Conservation (phyloP, 2,329 filamentous ascomycete species). For the Tolypocladium paradoxum region DNA sequence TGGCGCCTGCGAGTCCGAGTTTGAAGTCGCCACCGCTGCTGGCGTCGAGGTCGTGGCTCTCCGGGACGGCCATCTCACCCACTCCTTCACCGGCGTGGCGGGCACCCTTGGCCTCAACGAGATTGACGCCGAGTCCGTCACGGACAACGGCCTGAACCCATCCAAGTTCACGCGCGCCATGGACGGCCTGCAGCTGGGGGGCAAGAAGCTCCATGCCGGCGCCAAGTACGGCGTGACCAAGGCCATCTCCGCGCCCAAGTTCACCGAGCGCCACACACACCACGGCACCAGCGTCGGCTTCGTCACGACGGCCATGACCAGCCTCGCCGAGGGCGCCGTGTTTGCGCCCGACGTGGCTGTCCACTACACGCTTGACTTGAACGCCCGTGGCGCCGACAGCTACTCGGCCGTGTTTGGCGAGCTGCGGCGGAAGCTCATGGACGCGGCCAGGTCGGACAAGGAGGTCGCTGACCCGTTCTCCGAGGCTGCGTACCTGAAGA, state of each 20-base stretch:
- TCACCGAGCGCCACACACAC: conserved; percentile 29
- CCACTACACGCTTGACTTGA: conserved; percentile 45
- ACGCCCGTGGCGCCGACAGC: conserved; percentile 30
- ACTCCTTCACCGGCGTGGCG: conserved; percentile 50
- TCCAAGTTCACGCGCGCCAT: conserved; percentile 45
- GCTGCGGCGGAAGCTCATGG: conserved; percentile 42
- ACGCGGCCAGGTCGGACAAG: conserved; percentile 30
- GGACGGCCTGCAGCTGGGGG: conserved; percentile 44
- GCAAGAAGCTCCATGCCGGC: conserved; percentile 43
- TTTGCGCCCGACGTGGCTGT: conserved; percentile 44
- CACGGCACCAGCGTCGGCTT: conserved; percentile 50
- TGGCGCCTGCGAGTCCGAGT: conserved; percentile 37
- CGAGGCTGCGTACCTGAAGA: conserved; percentile 38
- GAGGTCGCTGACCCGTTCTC: conserved; percentile 29
- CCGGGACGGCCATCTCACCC: conserved; percentile 48
- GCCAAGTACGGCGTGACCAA: conserved; percentile 46
- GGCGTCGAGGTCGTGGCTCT: conserved; percentile 33
- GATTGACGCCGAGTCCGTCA: conserved; percentile 46
- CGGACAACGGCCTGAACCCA: conserved; percentile 38
- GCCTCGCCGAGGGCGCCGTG: conserved; percentile 36
- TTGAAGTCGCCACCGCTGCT: conserved; percentile 22
- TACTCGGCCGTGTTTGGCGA: conserved; percentile 42
- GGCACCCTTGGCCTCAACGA: conserved; percentile 51
- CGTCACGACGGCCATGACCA: conserved; percentile 35
- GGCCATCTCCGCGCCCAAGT: conserved; percentile 45